Evolutionary conservation across 2,329 filamentous ascomycete genomes (phyloP), one percentile per base, ranked within the genome.

Genomic region (Ceratocystis harringtonii): DNA sequence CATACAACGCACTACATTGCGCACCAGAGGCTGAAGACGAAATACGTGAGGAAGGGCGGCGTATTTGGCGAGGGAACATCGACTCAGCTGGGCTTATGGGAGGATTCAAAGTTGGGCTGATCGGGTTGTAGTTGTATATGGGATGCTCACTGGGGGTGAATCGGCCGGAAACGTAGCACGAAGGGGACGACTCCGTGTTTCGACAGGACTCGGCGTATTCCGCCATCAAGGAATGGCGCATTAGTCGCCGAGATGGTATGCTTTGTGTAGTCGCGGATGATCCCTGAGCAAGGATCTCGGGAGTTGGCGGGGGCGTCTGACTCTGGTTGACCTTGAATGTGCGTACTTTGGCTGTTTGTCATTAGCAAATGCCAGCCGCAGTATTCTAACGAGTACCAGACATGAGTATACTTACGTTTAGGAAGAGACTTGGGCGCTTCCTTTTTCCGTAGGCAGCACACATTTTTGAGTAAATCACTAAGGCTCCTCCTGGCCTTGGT

Each of bases 141-240:
- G 66, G 63, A 55, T 67, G 66, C 25, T 61, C 61, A 19, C 62
- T 67, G 7, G 58, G 32, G 5, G 66, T 62, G 4, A 60, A 62
- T 7, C 60, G 50, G 12, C 63, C 50, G 8, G 52, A 67, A 28
- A 44, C 45, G 25, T 63, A 19, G 28, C 60, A 61, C 15, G 41
- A 67, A 22, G 50, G 60, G 17, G 48, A 63, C 17, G 52, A 44
- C 15, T 67, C 66, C 7, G 58, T 58, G 41, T 50, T 50, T 6
- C 58, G 48, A 2, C 36, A 63, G 28, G 32, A 57, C 30, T 65
- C 66, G 15, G 50, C 12, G 28, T 67, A 41, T 6, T 67, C 66
- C n/a, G 61, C 63, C 50, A 67, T 65, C 30, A 67, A 25, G 7
- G 66, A 67, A 43, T 67, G 66, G 12, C 63, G 66, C 5, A 67